Evolutionary conservation across 2,329 filamentous ascomycete genomes (phyloP), one percentile per base, ranked within the genome.

Genomic region (Aspergillus alliaceus): DNA sequence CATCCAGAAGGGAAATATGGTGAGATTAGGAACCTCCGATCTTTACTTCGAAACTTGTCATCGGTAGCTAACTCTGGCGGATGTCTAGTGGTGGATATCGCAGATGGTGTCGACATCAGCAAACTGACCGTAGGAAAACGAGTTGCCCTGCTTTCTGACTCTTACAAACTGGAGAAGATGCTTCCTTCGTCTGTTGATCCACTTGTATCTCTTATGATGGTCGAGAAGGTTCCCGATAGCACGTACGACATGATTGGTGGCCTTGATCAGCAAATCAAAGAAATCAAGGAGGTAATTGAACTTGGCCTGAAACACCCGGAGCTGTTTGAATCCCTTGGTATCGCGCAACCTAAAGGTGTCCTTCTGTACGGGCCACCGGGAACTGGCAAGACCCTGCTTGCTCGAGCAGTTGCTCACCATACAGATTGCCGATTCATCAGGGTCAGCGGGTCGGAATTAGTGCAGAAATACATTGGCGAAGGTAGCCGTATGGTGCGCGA

Each of bases 191-290:
- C 95, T 20, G 95, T 99, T 72, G 95, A 99, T 73, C 95, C 95
- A 35, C 89, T 99, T 57, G 95, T 99, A 56, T 99, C 95, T 34
- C 90, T 99, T 75, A 99, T 99, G 95, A 99, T 99, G 95, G 95
- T 99, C 52, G 95, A 99, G 76, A 99, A 99, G 84, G 95, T 99
- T 15, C 95, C 95, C 15, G 95, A 99, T 82, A 97, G 92, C 81
- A 99, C 95, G 74, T 99, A 99, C 82, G 95, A 99, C 80, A 99
- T 99, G 95, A 99, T 99, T 75, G 95, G 95, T 79, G 95, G 95
- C 66, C 82, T 99, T 61, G 95, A 99, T 75, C 93, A 99, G 76
- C 95, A 99, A 75, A 98, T 99, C 82, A 98, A 99, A 81, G 95
- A 99, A 76, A 99, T 99, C 83, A 99, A 99, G 80, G 95, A 99